Percentiles rank a stretch among this genome's conserved stretches.
Evolutionary conservation across 1,284 basidiomycete genomes (phyloP).

Genomic region (Ceratobasidium theobromae): DNA sequence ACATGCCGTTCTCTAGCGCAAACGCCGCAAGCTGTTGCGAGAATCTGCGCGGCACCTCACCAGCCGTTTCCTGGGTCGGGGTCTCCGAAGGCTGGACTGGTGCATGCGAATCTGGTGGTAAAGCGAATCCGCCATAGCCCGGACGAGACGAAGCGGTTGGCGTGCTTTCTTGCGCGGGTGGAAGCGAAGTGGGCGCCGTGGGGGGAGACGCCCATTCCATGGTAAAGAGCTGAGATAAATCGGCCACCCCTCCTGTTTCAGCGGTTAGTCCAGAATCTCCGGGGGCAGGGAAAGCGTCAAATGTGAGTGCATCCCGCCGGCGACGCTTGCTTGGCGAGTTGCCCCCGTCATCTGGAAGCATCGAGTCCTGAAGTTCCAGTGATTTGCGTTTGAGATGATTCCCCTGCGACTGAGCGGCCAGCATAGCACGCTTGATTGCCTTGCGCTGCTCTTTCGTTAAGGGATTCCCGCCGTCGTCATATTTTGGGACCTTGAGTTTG

Average conservation of each 20-base stretch:
- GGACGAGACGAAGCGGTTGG: background rate
- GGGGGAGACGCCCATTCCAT: slow-evolving; percentile 23
- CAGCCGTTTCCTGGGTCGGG: background rate
- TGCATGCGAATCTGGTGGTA: background rate
- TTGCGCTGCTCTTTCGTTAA: slow-evolving; percentile 23
- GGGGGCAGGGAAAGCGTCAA: slow-evolving; percentile 9
- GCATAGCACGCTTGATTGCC: slow-evolving; percentile 20
- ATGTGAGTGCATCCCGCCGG: slow-evolving; percentile 20
- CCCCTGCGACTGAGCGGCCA: slow-evolving; percentile 8
- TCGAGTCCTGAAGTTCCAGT: background rate
- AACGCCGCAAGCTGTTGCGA: slow-evolving; percentile 20
- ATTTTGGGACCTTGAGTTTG: slow-evolving; percentile 14
- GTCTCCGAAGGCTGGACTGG: background rate
- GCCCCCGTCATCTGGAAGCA: background rate
- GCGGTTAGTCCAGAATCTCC: background rate
- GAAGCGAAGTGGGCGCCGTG: background rate
- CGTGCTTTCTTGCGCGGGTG: background rate
- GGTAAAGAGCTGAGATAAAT: slow-evolving; percentile 16
- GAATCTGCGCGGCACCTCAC: slow-evolving; percentile 16
- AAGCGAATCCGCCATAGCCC: slow-evolving; percentile 3
- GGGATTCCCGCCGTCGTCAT: slow-evolving; percentile 19
- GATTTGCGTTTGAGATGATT: slow-evolving; percentile 22
- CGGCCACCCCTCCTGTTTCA: background rate
- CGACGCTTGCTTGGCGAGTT: slow-evolving; percentile 11
- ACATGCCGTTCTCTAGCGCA: slow-evolving; percentile 24